Percentiles rank a stretch among this genome's conserved stretches.
These are phyloP conservation scores for Trifolium dubium DNA, from an alignment of 306 rosid species.

Conservation along the genomic window DNA sequence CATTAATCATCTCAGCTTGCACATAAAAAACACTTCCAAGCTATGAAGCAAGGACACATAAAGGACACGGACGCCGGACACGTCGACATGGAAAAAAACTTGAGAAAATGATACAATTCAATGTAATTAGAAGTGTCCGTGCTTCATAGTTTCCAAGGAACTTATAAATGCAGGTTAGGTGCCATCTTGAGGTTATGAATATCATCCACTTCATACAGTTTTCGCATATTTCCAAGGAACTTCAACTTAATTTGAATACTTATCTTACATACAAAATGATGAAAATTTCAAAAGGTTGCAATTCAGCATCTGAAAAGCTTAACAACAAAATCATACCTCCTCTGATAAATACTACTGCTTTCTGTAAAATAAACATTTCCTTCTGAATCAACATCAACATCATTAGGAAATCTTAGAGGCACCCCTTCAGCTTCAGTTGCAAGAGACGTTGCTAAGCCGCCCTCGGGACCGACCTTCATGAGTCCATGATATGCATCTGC, in stretches of 20 bases:
- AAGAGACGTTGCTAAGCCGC: conserved; percentile 85
- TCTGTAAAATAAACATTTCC: conserved; percentile 92
- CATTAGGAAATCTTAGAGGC: conserved; percentile 77
- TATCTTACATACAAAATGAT: conserved; percentile 16
- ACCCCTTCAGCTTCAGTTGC: conserved; percentile 83
- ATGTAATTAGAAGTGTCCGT: too few relatives aligned
- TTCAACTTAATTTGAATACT: conserved; percentile 10
- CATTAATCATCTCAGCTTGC: conserved; percentile 3
- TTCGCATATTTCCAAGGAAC: neutral
- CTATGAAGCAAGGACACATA: too few relatives aligned
- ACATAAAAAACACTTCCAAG: too few relatives aligned
- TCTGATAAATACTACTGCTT: conserved; percentile 67
- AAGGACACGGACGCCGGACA: too few relatives aligned
- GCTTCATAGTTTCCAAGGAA: too few relatives aligned
- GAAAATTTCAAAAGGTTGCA: conserved; percentile 17
- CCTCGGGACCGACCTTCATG: conserved; percentile 87
- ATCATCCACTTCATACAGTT: too few relatives aligned
- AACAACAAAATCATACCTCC: conserved; percentile 65
- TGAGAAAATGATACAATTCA: too few relatives aligned
- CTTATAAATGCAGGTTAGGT: too few relatives aligned
- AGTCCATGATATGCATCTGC: conserved; percentile 93
- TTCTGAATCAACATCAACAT: conserved; percentile 78
- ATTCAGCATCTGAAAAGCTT: conserved; percentile 13
- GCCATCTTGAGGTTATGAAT: too few relatives aligned
- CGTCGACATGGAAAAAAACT: too few relatives aligned